A percentile compares a stretch with the other conserved stretches of the same genome.
These are phyloP conservation scores for Fusarium foetens DNA, from an alignment of 2,329 filamentous ascomycete species.

Conservation along the genomic window DNA sequence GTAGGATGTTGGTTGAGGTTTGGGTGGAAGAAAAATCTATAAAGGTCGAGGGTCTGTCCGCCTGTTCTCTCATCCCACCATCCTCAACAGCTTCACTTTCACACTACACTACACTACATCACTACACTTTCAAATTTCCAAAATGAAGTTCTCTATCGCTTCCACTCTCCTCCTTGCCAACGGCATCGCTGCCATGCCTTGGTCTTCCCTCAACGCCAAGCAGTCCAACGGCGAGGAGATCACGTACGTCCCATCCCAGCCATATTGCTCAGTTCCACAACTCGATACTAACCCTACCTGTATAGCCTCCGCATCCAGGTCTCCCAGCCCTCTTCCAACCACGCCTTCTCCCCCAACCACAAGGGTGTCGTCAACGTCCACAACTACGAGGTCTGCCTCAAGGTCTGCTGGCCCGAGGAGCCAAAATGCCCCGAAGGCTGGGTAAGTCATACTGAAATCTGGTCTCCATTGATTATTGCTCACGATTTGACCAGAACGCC, in stretches of 20 bases:
- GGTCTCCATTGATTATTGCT: accelerated
- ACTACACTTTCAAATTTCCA: neutral
- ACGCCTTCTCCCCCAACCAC: neutral
- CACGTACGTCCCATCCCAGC: neutral
- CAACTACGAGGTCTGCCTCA: neutral
- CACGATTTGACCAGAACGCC: neutral
- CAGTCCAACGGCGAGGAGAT: slow-evolving; percentile 20
- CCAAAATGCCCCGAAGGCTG: slow-evolving; percentile 14
- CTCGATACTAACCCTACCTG: accelerated
- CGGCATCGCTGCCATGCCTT: slow-evolving; percentile 32
- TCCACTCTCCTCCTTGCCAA: slow-evolving; percentile 6
- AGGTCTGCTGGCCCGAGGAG: neutral
- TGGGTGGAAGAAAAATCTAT: neutral
- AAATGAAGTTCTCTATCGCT: slow-evolving; percentile 21
- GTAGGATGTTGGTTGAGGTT: accelerated
- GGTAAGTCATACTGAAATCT: neutral
- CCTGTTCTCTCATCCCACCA: accelerated
- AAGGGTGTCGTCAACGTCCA: neutral
- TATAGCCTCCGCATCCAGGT: slow-evolving; percentile 27
- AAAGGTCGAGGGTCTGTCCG: neutral
- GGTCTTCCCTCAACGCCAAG: neutral
- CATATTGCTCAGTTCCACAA: accelerated
- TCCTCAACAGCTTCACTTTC: neutral
- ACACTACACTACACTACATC: neutral
- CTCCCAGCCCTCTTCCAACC: neutral